phyloP scores from a whole-genome alignment of 73 alveolate genomes.

The Diophrys appendiculata region DNA sequence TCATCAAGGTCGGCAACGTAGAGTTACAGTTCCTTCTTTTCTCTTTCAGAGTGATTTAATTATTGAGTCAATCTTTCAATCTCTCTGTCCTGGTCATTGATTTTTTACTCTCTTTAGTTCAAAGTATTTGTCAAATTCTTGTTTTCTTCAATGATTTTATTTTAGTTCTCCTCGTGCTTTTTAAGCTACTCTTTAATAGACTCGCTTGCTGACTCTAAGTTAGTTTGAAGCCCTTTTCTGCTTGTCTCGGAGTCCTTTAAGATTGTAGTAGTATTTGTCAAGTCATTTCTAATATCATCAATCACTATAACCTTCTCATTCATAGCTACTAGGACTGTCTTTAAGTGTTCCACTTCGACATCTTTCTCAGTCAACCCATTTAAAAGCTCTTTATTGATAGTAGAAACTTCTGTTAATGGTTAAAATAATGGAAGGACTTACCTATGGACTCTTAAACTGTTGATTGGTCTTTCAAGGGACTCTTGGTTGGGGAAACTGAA shows the following conservation, averaged over 20 bases:
- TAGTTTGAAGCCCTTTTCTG: slow-evolving; percentile 33
- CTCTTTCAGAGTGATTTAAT: slow-evolving; percentile 22
- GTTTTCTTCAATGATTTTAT: slow-evolving; percentile 32
- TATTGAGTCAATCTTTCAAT: slow-evolving; percentile 4
- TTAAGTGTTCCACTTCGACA: slow-evolving; percentile 59
- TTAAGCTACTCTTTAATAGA: slow-evolving; percentile 29
- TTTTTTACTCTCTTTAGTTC: background rate
- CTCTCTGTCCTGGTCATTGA: slow-evolving; percentile 16
- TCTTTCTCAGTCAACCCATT: slow-evolving; percentile 55
- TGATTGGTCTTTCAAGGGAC: slow-evolving; percentile 6
- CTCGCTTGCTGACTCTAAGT: slow-evolving; percentile 21
- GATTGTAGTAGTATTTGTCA: background rate
- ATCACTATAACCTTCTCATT: slow-evolving; percentile 37
- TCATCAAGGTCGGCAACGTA: slow-evolving; percentile 31
- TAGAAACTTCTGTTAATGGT: background rate
- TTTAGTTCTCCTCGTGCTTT: slow-evolving; percentile 49
- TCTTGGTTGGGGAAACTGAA: slow-evolving; percentile 19
- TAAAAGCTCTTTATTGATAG: slow-evolving; percentile 34
- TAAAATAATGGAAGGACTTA: no score
- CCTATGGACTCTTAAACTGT: background rate
- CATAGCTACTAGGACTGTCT: slow-evolving; percentile 55
- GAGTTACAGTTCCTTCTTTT: slow-evolving; percentile 16
- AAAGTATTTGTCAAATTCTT: slow-evolving; percentile 10
- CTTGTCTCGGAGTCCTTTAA: slow-evolving; percentile 26
- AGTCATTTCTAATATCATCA: slow-evolving; percentile 39